Evolutionary conservation across 768 basidiomycete genomes (phyloP), one percentile per base, ranked within the genome.

Genomic region (Stropharia rugosoannulata): DNA sequence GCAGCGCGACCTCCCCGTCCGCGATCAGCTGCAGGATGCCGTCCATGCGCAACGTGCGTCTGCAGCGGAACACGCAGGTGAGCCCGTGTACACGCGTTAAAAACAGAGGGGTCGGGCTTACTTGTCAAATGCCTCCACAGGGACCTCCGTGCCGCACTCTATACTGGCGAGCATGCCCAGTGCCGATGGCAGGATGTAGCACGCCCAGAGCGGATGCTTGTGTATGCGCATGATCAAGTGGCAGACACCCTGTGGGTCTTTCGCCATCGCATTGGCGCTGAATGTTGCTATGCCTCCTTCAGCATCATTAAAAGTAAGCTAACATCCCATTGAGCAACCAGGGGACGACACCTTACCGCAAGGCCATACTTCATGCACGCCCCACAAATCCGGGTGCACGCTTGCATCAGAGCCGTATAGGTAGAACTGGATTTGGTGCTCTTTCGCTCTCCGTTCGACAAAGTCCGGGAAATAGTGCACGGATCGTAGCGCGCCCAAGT

Each of bases 241-340:
- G 40, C 74, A 68, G 10, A 82, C 68, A 12, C 75, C 80, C 36
- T 75, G 49, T 5, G 83, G 81, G 63, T 86, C 76, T 36, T 81
- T 77, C 11, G 77, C 58, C 45, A 92, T 74, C 16, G 82, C 86
- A 51, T 72, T 72, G 1, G 89, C 78, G 15, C 85, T 86, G 56
- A 92, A 87, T 1, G 89, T 89, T 2, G 85, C 77, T 58, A 92
- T 69, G 3, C 90, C 90, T 46, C 90, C 90, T 92, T 55, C 5
- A 54, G 36, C 27, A 25, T 9, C 12, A 19, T 56, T 29, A 32
- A 29, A 25, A 39, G 45, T 48, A 44, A 47, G 25, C 10, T 15
- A 43, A 61, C 27, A 59, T 36, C 16, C 18, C 51, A 25, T 12
- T 18, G 35, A 39, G 44, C 5, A 27, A 27, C n/a, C 16, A 22